Evolutionary conservation across 176 grass and related monocot genomes (phyloP).

Genomic region (Areca catechu): DNA sequence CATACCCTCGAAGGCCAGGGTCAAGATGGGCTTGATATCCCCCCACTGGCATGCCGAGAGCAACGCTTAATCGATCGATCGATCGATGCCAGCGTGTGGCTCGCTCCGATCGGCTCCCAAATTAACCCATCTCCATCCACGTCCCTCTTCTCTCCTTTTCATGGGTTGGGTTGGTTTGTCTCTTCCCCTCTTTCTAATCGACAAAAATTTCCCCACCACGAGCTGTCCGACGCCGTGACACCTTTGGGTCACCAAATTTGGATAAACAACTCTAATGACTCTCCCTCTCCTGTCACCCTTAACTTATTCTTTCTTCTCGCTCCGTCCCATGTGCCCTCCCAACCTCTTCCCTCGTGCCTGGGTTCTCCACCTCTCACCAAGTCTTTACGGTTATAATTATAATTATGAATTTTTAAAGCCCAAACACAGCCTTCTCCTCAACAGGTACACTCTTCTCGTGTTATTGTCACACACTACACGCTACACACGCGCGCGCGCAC

Average conservation of each 20-base stretch:
- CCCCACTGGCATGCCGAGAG: no score
- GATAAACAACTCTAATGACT: not conserved
- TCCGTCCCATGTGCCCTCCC: constrained; percentile 46
- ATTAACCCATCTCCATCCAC: not conserved
- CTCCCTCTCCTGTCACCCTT: constrained; percentile 21
- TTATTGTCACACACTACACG: no score
- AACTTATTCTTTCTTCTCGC: constrained; percentile 14
- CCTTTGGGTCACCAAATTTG: not conserved
- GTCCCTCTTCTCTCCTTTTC: constrained; percentile 33
- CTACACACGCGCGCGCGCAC: no score
- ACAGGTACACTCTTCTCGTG: not conserved
- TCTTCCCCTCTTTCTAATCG: constrained; percentile 6
- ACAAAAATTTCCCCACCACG: constrained; percentile 7
- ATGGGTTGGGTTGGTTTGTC: constrained; percentile 16
- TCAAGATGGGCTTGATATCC: no score
- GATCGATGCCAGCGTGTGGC: no score
- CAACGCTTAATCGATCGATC: no score
- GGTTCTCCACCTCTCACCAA: constrained; percentile 28
- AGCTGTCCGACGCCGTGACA: constrained; percentile 11
- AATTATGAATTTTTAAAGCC: not conserved
- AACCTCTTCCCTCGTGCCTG: constrained; percentile 32
- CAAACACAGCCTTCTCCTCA: constrained; percentile 16
- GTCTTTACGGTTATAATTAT: not conserved
- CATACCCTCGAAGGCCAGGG: no score
- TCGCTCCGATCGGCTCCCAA: no score